Evolutionary conservation across 169 alveolate species (phyloP).

Genomic region (Plasmodium coatneyi): DNA sequence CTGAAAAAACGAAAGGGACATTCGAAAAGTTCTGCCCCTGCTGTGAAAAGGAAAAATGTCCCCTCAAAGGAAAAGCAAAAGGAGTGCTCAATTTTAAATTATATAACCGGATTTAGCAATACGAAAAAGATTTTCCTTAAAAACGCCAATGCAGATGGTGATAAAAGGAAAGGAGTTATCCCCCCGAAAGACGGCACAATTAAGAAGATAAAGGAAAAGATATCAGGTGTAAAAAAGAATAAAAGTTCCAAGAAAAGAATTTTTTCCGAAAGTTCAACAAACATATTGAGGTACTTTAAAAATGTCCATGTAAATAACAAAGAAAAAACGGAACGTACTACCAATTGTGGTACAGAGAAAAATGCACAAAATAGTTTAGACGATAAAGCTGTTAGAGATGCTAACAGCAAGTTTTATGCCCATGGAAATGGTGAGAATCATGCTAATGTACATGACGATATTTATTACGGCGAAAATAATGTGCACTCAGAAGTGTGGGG

Average conservation of each 20-base stretch:
- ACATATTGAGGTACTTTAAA: slow-evolving; percentile 32
- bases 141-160: background rate
- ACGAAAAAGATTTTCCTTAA: background rate
- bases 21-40: background rate
- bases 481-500: background rate
- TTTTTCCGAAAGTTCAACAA: slow-evolving; percentile 49
- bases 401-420: background rate
- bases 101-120: slow-evolving; percentile 9
- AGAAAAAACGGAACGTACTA: background rate
- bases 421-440: background rate
- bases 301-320: background rate
- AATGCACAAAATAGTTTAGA: background rate
- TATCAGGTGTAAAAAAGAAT: slow-evolving; percentile 9
- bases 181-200: background rate
- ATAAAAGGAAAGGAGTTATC: background rate
- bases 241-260: slow-evolving; percentile 20
- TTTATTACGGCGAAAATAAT: background rate
- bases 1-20: background rate
- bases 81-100: background rate
- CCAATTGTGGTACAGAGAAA: background rate
- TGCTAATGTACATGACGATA: background rate
- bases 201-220: slow-evolving; percentile 1
- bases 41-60: background rate
- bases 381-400: background rate
- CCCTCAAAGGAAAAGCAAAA: background rate